Conservation (phyloP, 2,329 filamentous ascomycete species). For the Trichoderma semiorbis region DNA sequence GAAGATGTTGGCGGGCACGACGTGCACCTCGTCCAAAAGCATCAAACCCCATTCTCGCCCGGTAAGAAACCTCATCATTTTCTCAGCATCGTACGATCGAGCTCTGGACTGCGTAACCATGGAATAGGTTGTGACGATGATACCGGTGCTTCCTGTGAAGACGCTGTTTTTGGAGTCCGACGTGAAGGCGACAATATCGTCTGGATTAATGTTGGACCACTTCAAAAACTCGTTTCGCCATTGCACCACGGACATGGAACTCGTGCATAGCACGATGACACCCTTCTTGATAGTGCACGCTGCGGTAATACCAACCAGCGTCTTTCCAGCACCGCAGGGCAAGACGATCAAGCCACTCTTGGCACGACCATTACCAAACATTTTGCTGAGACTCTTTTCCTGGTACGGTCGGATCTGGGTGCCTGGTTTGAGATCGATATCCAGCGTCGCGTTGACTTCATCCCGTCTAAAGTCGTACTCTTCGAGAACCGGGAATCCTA, state of each 20-base stretch:
- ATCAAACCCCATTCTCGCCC: constrained; percentile 94
- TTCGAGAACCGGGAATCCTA: constrained; percentile 84
- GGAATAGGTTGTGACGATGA: constrained; percentile 96
- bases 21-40: constrained; percentile 96
- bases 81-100: constrained; percentile 86
- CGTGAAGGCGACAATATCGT: constrained; percentile 92
- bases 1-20: constrained; percentile 95
- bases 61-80: constrained; percentile 95
- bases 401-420: constrained; percentile 93
- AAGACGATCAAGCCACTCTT: constrained; percentile 97
- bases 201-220: constrained; percentile 92
- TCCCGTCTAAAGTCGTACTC: constrained; percentile 98
- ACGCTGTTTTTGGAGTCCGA: constrained; percentile 78
- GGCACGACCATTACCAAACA: constrained; percentile 97
- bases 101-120: constrained; percentile 95
- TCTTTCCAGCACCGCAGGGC: constrained; percentile 95
- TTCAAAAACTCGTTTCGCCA: constrained; percentile 97
- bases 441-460: constrained; percentile 79
- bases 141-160: constrained; percentile 85
- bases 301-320: constrained; percentile 94
- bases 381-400: constrained; percentile 96
- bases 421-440: constrained; percentile 87
- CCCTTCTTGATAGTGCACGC: constrained; percentile 98
- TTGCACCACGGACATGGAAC: constrained; percentile 95
- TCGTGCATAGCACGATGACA: constrained; percentile 91